Evolutionary conservation across 2,329 filamentous ascomycete species (phyloP), one percentile per base, ranked within the genome.

Genomic region (Trichophyton mentagrophytes): DNA sequence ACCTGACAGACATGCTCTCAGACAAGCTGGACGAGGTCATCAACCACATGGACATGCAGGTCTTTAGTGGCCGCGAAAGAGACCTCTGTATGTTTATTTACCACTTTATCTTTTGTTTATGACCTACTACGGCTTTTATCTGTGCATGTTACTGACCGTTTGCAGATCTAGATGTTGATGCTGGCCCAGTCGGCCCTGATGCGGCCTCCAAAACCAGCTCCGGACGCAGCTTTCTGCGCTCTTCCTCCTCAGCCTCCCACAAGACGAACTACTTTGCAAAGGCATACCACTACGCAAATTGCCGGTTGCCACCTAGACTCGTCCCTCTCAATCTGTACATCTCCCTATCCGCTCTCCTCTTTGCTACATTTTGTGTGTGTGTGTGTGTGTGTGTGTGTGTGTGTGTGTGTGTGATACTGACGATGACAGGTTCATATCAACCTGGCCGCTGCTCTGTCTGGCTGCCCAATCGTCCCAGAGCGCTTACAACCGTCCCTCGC

Each of bases 211-310:
- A 33, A 13, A 33, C 38, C 17, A 57, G 33, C 33, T 57, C 55
- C 3, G 33, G 55, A 22, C 55, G 55, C 38, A 57, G 55, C 36
- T 57, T 57, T 20, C 17, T 57, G 13, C 33, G 55, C 9, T 57
- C 55, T 9, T 42, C 55, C 20, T 25, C 49, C 6, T 57, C 33
- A 3, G 55, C 42, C 3, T 65, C 76, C 2, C 71, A 76, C 1
- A 77, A 78, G 9, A 78, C 78, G 7, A 82, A 80, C 63, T 84
- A 85, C 68, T 89, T 90, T 66, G 80, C 84, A 13, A 95, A 93
- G 71, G 87, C 89, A 13, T 86, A 90, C 67, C 74, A 85, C 1
- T 95, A 95, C 69, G 80, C 83, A 53, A 95, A 95, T 70, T 88
- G 89, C 1, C 83, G 82, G 61, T 76, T 95, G 3, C 87, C 89